Conservation (phyloP, 225 moss, liverwort and hornwort species). For the Sphagnum tenellum region DNA sequence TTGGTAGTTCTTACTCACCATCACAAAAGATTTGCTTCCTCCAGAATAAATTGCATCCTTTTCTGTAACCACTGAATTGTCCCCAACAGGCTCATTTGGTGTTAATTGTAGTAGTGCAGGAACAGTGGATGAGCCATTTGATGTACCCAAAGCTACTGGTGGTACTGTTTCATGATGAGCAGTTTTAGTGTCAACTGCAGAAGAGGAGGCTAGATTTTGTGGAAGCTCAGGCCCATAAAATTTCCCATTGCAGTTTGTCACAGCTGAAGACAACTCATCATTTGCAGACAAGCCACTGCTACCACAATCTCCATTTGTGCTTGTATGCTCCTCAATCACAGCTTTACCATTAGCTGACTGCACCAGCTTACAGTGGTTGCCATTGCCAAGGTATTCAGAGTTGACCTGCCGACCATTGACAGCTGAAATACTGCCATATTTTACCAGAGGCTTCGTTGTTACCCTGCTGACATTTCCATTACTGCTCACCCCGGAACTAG, state of each 20-base stretch:
- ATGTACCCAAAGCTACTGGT: constrained; percentile 21
- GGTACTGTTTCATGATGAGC: constrained; percentile 15
- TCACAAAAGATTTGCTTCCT: constrained; percentile 37
- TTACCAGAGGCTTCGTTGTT: constrained; percentile 45
- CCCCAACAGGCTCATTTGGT: constrained; percentile 27
- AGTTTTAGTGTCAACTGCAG: constrained; percentile 22
- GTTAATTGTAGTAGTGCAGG: constrained; percentile 44
- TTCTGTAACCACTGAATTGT: constrained; percentile 23
- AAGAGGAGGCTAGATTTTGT: constrained; percentile 17
- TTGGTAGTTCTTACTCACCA: constrained; percentile 15
- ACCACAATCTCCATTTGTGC: constrained; percentile 28
- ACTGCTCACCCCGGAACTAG: constrained; percentile 34
- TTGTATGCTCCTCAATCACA: constrained; percentile 21
- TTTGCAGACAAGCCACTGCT: constrained; percentile 39
- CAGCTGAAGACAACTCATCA: constrained; percentile 31
- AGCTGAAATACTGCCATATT: constrained; percentile 56
- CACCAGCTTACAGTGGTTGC: constrained; percentile 12
- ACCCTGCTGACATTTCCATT: constrained; percentile 45
- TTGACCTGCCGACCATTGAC: constrained; percentile 28
- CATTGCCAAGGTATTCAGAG: constrained; percentile 25
- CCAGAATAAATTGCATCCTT: constrained; percentile 29
- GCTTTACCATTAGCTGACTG: constrained; percentile 32
- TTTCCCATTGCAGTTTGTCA: constrained; percentile 21
- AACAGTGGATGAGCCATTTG: constrained; percentile 35
- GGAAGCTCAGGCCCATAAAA: constrained; percentile 37